Evolutionary conservation across 192 early-diverging fungal genomes (phyloP).

Genomic region (Entomortierella parvispora): DNA sequence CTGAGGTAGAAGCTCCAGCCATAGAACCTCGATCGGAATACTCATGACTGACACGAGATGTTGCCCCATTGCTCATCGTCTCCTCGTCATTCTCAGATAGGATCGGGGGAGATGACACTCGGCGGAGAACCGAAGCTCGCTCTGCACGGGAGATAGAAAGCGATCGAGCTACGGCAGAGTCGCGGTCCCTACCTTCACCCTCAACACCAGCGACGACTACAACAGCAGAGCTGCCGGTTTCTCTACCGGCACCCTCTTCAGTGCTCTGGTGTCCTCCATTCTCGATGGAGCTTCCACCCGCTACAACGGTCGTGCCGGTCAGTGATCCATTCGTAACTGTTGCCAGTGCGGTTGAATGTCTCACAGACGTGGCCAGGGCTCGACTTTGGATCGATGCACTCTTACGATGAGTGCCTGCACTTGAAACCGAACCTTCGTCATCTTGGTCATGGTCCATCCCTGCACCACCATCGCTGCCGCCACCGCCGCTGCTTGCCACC

Average conservation of each 20-base stretch:
- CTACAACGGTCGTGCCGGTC: not conserved
- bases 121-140: constrained; percentile 20
- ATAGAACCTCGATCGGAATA: constrained; percentile 29
- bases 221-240: too few species aligned
- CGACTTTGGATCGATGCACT: constrained; percentile 20
- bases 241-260: not conserved
- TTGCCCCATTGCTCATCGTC: constrained; percentile 2
- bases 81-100: constrained; percentile 26
- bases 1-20: constrained; percentile 14
- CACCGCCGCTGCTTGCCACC: not conserved
- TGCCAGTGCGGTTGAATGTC: constrained; percentile 23
- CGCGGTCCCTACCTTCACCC: constrained; percentile 3
- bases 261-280: not conserved
- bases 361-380: constrained; percentile 14
- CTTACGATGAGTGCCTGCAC: constrained; percentile 26
- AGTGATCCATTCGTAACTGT: not conserved
- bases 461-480: constrained; percentile 20
- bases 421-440: constrained; percentile 32
- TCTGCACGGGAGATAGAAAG: constrained; percentile 38
- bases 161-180: constrained; percentile 28
- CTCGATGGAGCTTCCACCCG: not conserved
- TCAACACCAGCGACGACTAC: too few species aligned
- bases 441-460: constrained; percentile 14
- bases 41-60: constrained; percentile 22
- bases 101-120: constrained; percentile 14